phyloP scores from a whole-genome alignment of 768 basidiomycete species.

The Pleurotus cornucopiae region DNA sequence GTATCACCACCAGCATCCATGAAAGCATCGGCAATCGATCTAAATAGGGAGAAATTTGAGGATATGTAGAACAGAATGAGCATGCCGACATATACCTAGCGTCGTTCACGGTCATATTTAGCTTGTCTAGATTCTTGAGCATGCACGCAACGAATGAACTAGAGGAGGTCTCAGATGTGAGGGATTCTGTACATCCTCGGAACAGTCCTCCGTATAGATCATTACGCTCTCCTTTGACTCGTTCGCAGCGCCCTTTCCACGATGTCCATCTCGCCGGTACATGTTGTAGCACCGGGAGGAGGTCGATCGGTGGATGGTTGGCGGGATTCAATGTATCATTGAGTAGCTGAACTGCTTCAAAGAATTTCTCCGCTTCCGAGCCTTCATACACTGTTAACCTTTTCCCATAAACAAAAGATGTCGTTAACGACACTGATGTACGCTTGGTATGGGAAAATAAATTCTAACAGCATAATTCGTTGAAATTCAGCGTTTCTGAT shows the following conservation, averaged over 20 bases:
- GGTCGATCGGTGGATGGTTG: constrained; percentile 12
- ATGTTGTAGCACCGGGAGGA: constrained; percentile 14
- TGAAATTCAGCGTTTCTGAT: neutral
- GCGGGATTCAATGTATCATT: constrained; percentile 8
- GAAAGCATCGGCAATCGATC: neutral
- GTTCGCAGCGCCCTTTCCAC: constrained; percentile 13
- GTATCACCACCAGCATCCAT: constrained; percentile 5
- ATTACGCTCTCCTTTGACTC: neutral
- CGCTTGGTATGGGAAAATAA: constrained; percentile 13
- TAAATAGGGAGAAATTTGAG: neutral
- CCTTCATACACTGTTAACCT: constrained; percentile 11
- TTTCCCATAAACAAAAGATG: constrained; percentile 14
- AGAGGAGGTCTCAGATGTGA: neutral
- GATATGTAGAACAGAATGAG: neutral
- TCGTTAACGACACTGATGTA: constrained; percentile 12
- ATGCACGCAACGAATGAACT: neutral
- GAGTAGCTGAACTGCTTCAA: neutral
- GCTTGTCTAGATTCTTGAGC: neutral
- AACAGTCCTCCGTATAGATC: neutral
- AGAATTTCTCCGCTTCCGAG: constrained; percentile 7
- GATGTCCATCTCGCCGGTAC: constrained; percentile 16
- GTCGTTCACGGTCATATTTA: neutral
- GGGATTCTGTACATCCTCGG: neutral
- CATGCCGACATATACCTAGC: neutral
- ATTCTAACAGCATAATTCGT: constrained; percentile 16